phyloP scores from a whole-genome alignment of 2,329 filamentous ascomycete species.

The Sporothrix globosa region DNA sequence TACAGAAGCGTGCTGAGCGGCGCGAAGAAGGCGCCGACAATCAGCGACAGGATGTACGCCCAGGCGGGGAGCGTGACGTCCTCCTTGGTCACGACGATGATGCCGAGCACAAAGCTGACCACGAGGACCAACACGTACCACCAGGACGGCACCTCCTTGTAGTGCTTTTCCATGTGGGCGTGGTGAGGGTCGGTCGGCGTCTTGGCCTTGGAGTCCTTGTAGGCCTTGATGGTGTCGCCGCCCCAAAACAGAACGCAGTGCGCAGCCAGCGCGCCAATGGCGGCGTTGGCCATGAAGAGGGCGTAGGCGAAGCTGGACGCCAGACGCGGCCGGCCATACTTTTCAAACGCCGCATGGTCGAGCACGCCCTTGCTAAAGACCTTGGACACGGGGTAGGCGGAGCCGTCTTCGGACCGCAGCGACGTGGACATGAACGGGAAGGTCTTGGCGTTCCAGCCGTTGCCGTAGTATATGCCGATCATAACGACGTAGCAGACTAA shows the following conservation, averaged over 20 bases:
- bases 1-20: slow-evolving; percentile 58
- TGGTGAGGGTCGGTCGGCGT: slow-evolving; percentile 57
- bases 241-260: slow-evolving; percentile 61
- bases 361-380: slow-evolving; percentile 51
- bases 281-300: slow-evolving; percentile 61
- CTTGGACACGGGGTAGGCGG: slow-evolving; percentile 46
- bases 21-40: slow-evolving; percentile 53
- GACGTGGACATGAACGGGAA: slow-evolving; percentile 60
- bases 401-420: slow-evolving; percentile 48
- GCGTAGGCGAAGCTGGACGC: slow-evolving; percentile 56
- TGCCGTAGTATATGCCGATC: slow-evolving; percentile 56
- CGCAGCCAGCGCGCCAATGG: slow-evolving; percentile 58
- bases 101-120: slow-evolving; percentile 51
- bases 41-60: slow-evolving; percentile 52
- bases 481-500: slow-evolving; percentile 54
- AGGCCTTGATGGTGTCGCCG: slow-evolving; percentile 53
- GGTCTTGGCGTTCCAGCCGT: slow-evolving; percentile 51
- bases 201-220: slow-evolving; percentile 50
- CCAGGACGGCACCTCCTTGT: slow-evolving; percentile 56
- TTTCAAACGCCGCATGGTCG: slow-evolving; percentile 46
- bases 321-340: slow-evolving; percentile 53
- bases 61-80: slow-evolving; percentile 53
- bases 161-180: slow-evolving; percentile 55
- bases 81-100: slow-evolving; percentile 52
- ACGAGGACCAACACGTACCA: slow-evolving; percentile 52